Base-by-base conservation (phyloP, 164 flowering plant species). In the Stephania cephalantha region DNA sequence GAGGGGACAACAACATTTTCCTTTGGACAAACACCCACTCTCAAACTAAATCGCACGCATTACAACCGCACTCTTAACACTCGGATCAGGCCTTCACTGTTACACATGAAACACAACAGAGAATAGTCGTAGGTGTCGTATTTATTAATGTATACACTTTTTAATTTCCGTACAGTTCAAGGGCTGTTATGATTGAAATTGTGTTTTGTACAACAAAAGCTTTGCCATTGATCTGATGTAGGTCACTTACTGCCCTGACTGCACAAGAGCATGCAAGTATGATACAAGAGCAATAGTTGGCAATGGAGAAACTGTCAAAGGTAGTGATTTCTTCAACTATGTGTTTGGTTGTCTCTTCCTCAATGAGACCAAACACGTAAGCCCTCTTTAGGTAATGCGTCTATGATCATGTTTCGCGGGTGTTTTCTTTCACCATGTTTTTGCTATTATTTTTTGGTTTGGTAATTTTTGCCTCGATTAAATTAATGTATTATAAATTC, bases 161-260 rank as follows among this genome's bases (percentile, higher is more conserved):
- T 35, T 35, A 35, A 35, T 35, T 35, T 35, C 42, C 1, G 2
- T 35, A 35, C 42, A 35, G 42, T 35, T 35, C 1, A 35, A 35
- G 15, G 15, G 9, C 55, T 0, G 9, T 50, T 50, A 10, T 50
- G 55, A 50, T 50, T 61, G 20, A 6, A 61, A n/a, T 61, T 58
- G 20, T 17, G 18, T 22, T 61, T 20, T 61, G n/a, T n/a, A 4
- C 65, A 2, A 5, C 65, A n/a, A 18, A 17, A 6, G 17, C n/a
- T 61, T 58, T 58, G 18, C 6, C 64, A 61, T 9, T 61, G 29
- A 61, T 13, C 2, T 46, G 50, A 31, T 86, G 85, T 82, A 95
- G 99, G 97, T 95, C 29, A 93, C 98, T 0, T 96, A 96, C 82
- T 96, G 99, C 63, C 99, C 99, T 0, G 99, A 96, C 74, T 96